These are phyloP conservation scores for Sugiyamaella smithiae DNA, from an alignment of 805 yeast species.

Conservation along the genomic window DNA sequence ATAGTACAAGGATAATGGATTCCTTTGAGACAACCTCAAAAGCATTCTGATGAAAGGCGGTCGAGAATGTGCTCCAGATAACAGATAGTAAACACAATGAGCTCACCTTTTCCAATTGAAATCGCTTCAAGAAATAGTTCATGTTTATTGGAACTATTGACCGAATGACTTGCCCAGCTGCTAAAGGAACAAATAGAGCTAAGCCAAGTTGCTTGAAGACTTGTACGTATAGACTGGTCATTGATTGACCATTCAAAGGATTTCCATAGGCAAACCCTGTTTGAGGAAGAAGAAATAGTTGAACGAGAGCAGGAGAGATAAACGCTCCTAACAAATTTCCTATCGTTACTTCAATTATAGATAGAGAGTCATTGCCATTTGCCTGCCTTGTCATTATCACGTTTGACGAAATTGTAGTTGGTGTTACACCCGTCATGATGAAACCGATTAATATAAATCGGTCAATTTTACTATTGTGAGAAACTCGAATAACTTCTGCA, in stretches of 20 bases:
- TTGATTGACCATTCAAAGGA: slow-evolving; percentile 55
- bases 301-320: slow-evolving; percentile 79
- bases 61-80: slow-evolving; percentile 77
- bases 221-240: slow-evolving; percentile 57
- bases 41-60: slow-evolving; percentile 81
- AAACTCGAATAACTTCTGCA: slow-evolving; percentile 59
- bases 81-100: slow-evolving; percentile 74
- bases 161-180: slow-evolving; percentile 84
- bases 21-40: slow-evolving; percentile 66
- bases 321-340: slow-evolving; percentile 87
- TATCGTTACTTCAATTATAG: slow-evolving; percentile 79
- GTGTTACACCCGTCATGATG: slow-evolving; percentile 80
- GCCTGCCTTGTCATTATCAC: slow-evolving; percentile 90
- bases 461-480: slow-evolving; percentile 57
- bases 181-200: slow-evolving; percentile 77
- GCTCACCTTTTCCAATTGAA: slow-evolving; percentile 68
- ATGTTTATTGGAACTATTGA: slow-evolving; percentile 64
- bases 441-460: slow-evolving; percentile 79
- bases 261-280: slow-evolving; percentile 71
- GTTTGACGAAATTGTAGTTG: slow-evolving; percentile 88
- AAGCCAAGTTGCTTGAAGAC: slow-evolving; percentile 89
- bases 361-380: slow-evolving; percentile 76
- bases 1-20: slow-evolving; percentile 71
- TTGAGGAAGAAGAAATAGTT: slow-evolving; percentile 56
- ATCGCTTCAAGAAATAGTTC: slow-evolving; percentile 55